Base-by-base conservation (phyloP, 2,329 filamentous ascomycete genomes). In the Aspergillus pseudoglaucus region DNA sequence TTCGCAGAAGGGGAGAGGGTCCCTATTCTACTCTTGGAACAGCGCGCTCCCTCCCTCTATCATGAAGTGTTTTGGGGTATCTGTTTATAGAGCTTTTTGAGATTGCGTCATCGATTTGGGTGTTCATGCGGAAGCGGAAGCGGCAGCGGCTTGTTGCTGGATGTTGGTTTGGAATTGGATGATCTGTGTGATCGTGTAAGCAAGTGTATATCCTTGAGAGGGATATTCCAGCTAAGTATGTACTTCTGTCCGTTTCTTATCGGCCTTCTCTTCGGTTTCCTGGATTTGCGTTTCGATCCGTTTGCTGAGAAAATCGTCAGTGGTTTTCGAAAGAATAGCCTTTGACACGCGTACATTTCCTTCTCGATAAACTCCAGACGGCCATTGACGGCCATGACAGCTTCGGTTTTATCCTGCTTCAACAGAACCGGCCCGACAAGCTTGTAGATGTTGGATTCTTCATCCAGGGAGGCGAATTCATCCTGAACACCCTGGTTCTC, bases 401-500 rank as follows among this genome's bases (percentile, higher is more conserved):
- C 93, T 67, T 98, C 93, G 1, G 82, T 74, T 68, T 88, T 90
- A 49, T 97, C 93, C 70, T 98, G 93, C 77, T 97, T 96, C 62
- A 98, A 71, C 33, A 98, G 74, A 6, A 97, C 88, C 0, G 93
- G 93, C 0, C 93, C 93, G 42, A 95, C 83, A 38, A 96, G 82
- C 72, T 97, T 98, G 81, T 95, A 98, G 68, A 98, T 95, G 54
- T 83, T 88, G 62, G 94, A 87, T 58, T 85, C 86, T 33, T 90
- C 85, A 59, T 84, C 81, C 50, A 97, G 77, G 46, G 79, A 78
- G 37, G 82, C 77, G 67, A 97, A 97, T 69, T 97, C 91, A 84
- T 88, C 86, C 67, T 94, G 83, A 8, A 98, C 93, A 14, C 86
- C 84, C 43, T 84, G 73, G 65, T 97, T 98, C 69, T 98, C 93